These are phyloP conservation scores for Termitomyces sp. DNA, from an alignment of 768 basidiomycete species.

Conservation along the genomic window DNA sequence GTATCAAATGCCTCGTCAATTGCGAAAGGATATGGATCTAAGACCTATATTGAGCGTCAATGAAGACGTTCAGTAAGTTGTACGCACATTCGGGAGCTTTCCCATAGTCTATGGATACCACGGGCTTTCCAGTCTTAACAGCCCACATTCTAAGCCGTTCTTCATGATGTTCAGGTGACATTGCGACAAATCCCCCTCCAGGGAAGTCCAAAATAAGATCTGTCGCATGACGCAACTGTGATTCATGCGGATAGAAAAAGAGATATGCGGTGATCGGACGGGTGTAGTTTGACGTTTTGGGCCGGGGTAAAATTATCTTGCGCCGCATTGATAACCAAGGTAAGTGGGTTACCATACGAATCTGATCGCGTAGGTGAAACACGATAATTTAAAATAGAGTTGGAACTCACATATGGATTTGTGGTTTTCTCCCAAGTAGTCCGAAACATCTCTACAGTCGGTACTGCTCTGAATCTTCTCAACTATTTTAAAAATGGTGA, in stretches of 20 bases:
- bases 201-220: slow-evolving; percentile 92
- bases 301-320: slow-evolving; percentile 82
- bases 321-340: slow-evolving; percentile 64
- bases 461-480: slow-evolving; percentile 86
- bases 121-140: slow-evolving; percentile 66
- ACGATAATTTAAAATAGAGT: neutral
- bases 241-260: slow-evolving; percentile 72
- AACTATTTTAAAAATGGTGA: slow-evolving; percentile 47
- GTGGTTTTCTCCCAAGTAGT: slow-evolving; percentile 96
- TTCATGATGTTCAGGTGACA: slow-evolving; percentile 96
- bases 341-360: slow-evolving; percentile 61
- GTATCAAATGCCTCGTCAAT: slow-evolving; percentile 94
- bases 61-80: neutral
- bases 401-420: slow-evolving; percentile 78
- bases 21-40: slow-evolving; percentile 96
- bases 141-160: slow-evolving; percentile 91
- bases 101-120: slow-evolving; percentile 89
- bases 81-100: slow-evolving; percentile 92
- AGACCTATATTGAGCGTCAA: neutral
- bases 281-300: slow-evolving; percentile 66
- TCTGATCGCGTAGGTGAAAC: slow-evolving; percentile 25
- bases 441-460: slow-evolving; percentile 95
- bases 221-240: slow-evolving; percentile 58
- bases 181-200: slow-evolving; percentile 95
- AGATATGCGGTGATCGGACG: slow-evolving; percentile 83